A percentile compares a stretch with the other conserved stretches of the same genome.
Conservation (phyloP, 176 grass and related monocot species). For the Urochloa ruziziensis region DNA sequence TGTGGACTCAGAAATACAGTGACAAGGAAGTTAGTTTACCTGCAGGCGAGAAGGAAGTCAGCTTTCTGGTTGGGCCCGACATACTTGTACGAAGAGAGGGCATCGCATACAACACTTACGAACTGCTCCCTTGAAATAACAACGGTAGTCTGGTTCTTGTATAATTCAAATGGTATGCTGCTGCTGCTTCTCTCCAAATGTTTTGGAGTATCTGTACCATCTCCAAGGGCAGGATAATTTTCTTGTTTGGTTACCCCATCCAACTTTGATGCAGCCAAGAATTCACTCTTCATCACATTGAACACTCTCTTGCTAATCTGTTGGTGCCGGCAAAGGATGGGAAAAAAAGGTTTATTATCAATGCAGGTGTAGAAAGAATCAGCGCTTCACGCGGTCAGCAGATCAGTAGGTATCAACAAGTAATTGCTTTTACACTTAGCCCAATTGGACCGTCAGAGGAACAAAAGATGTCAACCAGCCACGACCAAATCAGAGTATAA, state of each 20-base stretch:
- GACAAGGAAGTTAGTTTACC: constrained; percentile 38
- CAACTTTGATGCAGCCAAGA: constrained; percentile 36
- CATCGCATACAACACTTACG: constrained; percentile 66
- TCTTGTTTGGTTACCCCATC: constrained; percentile 28
- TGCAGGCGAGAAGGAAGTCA: constrained; percentile 95
- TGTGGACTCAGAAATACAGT: neutral
- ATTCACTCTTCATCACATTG: constrained; percentile 66
- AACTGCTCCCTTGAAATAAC: constrained; percentile 72
- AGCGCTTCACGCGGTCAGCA: neutral
- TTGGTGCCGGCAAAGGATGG: constrained; percentile 8
- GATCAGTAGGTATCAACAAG: constrained; percentile 20
- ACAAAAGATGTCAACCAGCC: constrained; percentile 8
- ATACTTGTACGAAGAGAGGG: constrained; percentile 81
- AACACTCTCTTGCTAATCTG: constrained; percentile 99
- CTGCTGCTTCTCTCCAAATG: constrained; percentile 26
- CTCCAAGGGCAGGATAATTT: constrained; percentile 16
- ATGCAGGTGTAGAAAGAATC: neutral
- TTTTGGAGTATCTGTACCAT: constrained; percentile 26
- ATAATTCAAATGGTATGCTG: constrained; percentile 77
- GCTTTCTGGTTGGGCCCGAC: constrained; percentile 86
- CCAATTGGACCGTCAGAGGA: neutral
- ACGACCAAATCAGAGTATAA: constrained; percentile 27
- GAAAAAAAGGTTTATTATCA: neutral
- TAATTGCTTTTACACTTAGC: constrained; percentile 14
- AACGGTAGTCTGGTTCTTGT: constrained; percentile 82